Conservation (phyloP, 805 yeast species). For the Scheffersomyces lignosus region DNA sequence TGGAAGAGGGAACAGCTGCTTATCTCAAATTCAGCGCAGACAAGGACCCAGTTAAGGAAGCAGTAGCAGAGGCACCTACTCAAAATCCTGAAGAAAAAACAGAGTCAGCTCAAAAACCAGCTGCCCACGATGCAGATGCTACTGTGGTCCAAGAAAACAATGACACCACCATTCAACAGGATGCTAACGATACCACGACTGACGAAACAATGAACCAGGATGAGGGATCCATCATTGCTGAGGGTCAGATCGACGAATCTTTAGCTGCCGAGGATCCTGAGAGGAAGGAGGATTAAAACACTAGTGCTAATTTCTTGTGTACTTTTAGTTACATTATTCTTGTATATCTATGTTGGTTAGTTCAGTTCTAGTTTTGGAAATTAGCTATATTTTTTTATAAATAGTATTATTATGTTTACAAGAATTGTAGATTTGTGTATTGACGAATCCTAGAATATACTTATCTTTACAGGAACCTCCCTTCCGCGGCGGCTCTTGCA, state of each 20-base stretch:
- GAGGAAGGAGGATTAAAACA: constrained; percentile 4
- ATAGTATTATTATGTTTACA: too few relatives aligned
- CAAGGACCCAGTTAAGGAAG: constrained; percentile 9
- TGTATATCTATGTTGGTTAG: neutral
- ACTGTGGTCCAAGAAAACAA: constrained; percentile 47
- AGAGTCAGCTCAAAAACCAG: too few relatives aligned
- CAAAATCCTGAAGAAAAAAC: constrained; percentile 4
- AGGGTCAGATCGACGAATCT: constrained; percentile 9
- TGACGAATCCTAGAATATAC: too few relatives aligned
- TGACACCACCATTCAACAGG: constrained; percentile 50
- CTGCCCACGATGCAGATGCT: constrained; percentile 48
- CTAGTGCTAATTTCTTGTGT: too few relatives aligned
- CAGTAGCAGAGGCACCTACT: constrained; percentile 6
- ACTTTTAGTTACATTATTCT: neutral
- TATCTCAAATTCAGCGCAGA: constrained; percentile 14
- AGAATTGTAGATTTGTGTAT: too few relatives aligned
- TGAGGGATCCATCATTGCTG: constrained; percentile 22
- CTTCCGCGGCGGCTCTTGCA: constrained; percentile 49
- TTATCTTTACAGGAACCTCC: constrained; percentile 20
- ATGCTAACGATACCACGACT: constrained; percentile 49
- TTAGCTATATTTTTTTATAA: too few relatives aligned
- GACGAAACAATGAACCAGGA: constrained; percentile 36
- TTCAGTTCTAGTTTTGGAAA: too few relatives aligned
- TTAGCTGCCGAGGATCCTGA: constrained; percentile 4
- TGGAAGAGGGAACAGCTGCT: constrained; percentile 40